phyloP scores from a whole-genome alignment of 2,329 filamentous ascomycete species.

The Trichoderma breve region DNA sequence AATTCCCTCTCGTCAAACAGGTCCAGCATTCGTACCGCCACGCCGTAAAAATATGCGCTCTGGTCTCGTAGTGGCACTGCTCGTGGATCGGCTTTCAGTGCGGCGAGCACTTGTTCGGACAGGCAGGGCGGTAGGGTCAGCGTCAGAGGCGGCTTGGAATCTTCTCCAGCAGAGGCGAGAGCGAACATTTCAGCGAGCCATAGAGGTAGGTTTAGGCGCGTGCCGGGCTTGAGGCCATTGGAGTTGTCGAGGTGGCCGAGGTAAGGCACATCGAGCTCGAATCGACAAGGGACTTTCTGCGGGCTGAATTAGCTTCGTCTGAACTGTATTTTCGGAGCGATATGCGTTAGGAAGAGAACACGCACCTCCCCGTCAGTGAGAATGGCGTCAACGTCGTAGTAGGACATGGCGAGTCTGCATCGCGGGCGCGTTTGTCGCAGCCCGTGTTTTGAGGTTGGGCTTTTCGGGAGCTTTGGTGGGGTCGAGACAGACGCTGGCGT shows the following conservation, averaged over 20 bases:
- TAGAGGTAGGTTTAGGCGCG: conserved; percentile 77
- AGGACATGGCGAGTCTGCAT: conserved; percentile 53
- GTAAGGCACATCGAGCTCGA: conserved; percentile 83
- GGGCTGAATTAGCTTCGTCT: background rate
- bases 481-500: background rate
- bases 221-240: conserved; percentile 72
- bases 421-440: background rate
- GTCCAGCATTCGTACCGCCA: conserved; percentile 83
- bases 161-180: conserved; percentile 54
- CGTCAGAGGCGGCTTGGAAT: conserved; percentile 62
- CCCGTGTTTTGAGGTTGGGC: background rate
- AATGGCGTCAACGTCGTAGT: conserved; percentile 83
- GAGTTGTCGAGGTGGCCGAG: conserved; percentile 87
- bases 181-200: conserved; percentile 96
- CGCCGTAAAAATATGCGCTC: conserved; percentile 82
- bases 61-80: conserved; percentile 81
- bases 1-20: conserved; percentile 81
- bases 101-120: conserved; percentile 77
- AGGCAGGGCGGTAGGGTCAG: conserved; percentile 80
- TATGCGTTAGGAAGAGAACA: too few relatives aligned
- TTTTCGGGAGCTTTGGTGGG: background rate
- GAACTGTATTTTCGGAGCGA: too few relatives aligned
- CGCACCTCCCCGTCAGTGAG: conserved; percentile 76
- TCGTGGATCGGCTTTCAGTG: conserved; percentile 84
- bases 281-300: conserved; percentile 93